These are phyloP conservation scores for Capsicum chinense DNA, from an alignment of 257 asterid species.

Conservation along the genomic window DNA sequence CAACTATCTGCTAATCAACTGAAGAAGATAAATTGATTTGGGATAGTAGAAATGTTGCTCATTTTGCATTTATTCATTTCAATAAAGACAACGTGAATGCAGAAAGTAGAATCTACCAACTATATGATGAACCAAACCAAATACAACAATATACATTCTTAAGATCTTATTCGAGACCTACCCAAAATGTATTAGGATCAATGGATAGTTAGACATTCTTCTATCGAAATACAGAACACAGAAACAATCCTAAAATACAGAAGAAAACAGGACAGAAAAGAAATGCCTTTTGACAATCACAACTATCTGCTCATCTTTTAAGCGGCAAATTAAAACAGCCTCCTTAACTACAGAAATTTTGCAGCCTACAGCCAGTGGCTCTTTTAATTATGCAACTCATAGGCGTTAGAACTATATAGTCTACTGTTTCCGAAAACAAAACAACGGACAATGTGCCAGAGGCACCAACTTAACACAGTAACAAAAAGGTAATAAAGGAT, in stretches of 20 bases:
- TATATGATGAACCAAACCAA: background rate
- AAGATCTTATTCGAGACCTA: background rate
- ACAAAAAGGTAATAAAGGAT: conserved; percentile 5
- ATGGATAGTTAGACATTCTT: background rate
- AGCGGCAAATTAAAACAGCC: background rate
- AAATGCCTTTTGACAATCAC: background rate
- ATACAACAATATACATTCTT: background rate
- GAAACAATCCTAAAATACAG: background rate
- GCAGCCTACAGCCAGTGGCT: background rate
- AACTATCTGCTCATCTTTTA: background rate
- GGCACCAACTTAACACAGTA: background rate
- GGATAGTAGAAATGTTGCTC: too few species aligned
- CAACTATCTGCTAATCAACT: too few species aligned
- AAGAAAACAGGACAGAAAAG: background rate
- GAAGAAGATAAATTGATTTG: too few species aligned
- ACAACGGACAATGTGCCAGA: background rate
- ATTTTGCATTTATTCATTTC: background rate
- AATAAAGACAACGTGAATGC: background rate
- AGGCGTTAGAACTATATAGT: too few species aligned
- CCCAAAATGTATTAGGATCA: background rate
- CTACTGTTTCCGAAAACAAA: background rate
- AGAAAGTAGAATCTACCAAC: background rate
- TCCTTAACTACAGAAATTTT: background rate
- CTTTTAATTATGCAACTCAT: background rate
- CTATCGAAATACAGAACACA: background rate